These are phyloP conservation scores for Plectosphaerella plurivora DNA, from an alignment of 2,329 filamentous ascomycete species.

Conservation along the genomic window DNA sequence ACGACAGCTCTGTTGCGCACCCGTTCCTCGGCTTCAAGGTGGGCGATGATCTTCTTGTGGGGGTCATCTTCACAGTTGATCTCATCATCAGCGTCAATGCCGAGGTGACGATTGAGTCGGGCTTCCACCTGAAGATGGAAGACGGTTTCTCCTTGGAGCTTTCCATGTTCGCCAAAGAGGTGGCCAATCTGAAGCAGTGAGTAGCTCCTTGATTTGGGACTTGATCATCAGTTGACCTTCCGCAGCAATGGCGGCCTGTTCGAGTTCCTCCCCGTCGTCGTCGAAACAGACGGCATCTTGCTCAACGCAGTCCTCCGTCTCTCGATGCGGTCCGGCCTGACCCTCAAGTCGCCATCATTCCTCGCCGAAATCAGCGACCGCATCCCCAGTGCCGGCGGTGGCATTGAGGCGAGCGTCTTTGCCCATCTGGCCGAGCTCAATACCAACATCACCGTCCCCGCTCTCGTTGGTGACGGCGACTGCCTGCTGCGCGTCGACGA, in stretches of 20 bases:
- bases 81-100: constrained; percentile 44
- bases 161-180: constrained; percentile 42
- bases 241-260: constrained; percentile 46
- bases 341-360: too few species aligned
- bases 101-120: constrained; percentile 44
- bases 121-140: constrained; percentile 51
- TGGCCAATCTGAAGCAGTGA: constrained; percentile 45
- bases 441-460: constrained; percentile 41
- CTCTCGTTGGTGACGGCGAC: constrained; percentile 24
- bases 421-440: constrained; percentile 50
- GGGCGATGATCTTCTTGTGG: constrained; percentile 32
- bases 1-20: constrained; percentile 30
- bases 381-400: constrained; percentile 27
- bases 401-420: constrained; percentile 43
- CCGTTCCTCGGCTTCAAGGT: constrained; percentile 33
- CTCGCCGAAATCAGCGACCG: constrained; percentile 3
- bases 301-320: constrained; percentile 31
- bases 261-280: constrained; percentile 51
- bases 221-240: background rate
- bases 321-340: too few species aligned
- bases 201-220: constrained; percentile 14
- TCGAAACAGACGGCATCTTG: constrained; percentile 34
- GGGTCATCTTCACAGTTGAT: constrained; percentile 44
- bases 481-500: constrained; percentile 44
- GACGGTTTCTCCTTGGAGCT: constrained; percentile 44